Evolutionary conservation across 2,329 filamentous ascomycete species (phyloP).

Genomic region (Colletotrichum agaves): DNA sequence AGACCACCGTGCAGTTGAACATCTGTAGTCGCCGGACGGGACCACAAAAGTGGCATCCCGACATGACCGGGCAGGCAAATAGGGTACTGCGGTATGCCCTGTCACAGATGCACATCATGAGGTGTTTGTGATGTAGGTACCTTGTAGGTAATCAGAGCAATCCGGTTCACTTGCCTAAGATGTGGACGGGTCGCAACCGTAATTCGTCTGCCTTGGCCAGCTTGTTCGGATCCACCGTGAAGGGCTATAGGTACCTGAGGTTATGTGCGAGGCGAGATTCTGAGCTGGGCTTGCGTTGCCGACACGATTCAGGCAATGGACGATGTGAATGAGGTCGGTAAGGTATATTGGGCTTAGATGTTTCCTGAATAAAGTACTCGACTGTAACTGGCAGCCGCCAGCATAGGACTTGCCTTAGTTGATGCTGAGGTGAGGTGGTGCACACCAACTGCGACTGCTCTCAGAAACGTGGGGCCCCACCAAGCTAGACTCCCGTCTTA

Average conservation of each 20-base stretch:
- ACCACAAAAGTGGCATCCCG: neutral
- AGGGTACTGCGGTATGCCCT: too few relatives aligned
- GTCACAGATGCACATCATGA: too few relatives aligned
- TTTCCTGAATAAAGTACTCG: too few relatives aligned
- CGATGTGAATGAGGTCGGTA: too few relatives aligned
- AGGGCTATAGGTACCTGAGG: too few relatives aligned
- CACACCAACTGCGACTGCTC: neutral
- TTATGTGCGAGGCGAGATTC: too few relatives aligned
- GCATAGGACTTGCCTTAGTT: too few relatives aligned
- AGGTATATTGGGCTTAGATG: too few relatives aligned
- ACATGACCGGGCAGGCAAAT: neutral
- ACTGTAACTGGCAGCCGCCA: too few relatives aligned
- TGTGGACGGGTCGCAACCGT: neutral
- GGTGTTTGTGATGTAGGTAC: neutral
- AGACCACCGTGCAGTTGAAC: too few relatives aligned
- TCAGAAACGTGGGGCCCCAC: constrained; percentile 22
- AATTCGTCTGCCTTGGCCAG: neutral
- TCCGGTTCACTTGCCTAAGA: neutral
- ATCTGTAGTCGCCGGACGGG: neutral
- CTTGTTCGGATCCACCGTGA: neutral
- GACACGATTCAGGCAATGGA: too few relatives aligned
- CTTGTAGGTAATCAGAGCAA: neutral
- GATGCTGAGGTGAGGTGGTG: neutral
- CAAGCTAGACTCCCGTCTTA: constrained; percentile 23
- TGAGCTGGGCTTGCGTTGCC: too few relatives aligned